Conservation (phyloP, 345 rosid species). For the Passiflora organensis region DNA sequence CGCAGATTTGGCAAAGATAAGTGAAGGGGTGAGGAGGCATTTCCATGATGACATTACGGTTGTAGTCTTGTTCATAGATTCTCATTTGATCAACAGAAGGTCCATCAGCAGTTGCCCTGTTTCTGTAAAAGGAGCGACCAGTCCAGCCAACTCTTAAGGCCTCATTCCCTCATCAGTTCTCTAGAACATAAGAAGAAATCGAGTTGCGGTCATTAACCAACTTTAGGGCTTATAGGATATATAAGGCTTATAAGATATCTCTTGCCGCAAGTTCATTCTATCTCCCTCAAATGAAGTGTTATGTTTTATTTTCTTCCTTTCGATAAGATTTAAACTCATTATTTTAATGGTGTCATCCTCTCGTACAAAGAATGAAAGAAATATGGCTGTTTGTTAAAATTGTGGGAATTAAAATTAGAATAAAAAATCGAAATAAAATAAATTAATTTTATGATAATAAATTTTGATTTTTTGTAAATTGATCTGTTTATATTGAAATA, state of each 20-base stretch:
- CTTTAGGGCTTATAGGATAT: no score
- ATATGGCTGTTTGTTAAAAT: background rate
- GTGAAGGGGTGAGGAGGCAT: constrained; percentile 25
- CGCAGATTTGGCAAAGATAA: constrained; percentile 18
- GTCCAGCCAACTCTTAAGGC: background rate
- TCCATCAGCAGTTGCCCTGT: constrained; percentile 21
- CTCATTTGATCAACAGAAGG: constrained; percentile 8
- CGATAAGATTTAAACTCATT: background rate
- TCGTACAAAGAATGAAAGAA: background rate
- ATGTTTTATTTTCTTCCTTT: background rate
- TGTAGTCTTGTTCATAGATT: constrained; percentile 21
- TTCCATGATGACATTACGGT: constrained; percentile 29
- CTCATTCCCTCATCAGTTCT: background rate
- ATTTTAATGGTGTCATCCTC: no score
- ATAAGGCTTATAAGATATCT: no score
- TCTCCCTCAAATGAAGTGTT: background rate
- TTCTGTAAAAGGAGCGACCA: constrained; percentile 42
- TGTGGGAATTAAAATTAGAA: no score
- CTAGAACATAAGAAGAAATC: background rate
- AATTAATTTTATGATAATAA: no score
- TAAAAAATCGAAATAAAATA: no score
- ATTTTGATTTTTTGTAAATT: no score
- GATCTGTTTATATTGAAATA: no score
- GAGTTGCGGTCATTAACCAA: background rate
- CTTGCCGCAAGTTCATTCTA: no score